Evolutionary conservation across 805 yeast species (phyloP).

Genomic region (Hermanozyma aechmeae): DNA sequence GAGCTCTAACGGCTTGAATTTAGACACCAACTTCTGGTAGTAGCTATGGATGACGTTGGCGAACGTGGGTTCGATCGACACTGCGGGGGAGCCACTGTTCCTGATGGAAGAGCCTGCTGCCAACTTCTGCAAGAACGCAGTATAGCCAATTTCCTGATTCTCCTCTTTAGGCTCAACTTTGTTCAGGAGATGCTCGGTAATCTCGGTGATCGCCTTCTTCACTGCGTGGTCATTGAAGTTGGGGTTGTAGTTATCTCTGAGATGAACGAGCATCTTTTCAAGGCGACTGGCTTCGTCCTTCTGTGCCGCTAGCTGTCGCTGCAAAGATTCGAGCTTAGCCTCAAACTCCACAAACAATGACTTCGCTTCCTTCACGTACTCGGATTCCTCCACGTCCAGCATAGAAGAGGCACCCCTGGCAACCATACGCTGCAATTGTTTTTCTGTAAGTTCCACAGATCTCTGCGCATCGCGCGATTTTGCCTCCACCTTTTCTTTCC

Average conservation of each 20-base stretch:
- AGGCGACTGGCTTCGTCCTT: conserved; percentile 19
- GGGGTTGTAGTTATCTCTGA: conserved; percentile 61
- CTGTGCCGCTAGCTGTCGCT: conserved; percentile 1
- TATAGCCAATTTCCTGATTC: not conserved
- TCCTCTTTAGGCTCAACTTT: conserved; percentile 10
- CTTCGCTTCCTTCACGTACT: too few species aligned
- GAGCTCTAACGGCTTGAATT: too few species aligned
- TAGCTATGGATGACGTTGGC: conserved; percentile 18
- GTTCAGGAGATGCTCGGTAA: conserved; percentile 39
- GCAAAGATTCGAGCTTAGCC: conserved; percentile 7
- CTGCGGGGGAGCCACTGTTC: too few species aligned
- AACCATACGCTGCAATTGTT: too few species aligned
- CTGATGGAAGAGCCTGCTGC: too few species aligned
- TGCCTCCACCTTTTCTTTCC: conserved; percentile 7
- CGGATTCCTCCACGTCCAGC: too few species aligned
- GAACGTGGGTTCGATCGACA: conserved; percentile 15
- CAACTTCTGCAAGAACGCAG: too few species aligned
- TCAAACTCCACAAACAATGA: conserved; percentile 12
- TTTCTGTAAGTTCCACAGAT: too few species aligned
- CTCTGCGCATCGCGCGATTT: too few species aligned
- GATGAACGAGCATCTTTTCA: conserved; percentile 37
- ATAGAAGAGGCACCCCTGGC: too few species aligned
- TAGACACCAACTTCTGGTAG: conserved; percentile 2
- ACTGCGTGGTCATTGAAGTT: conserved; percentile 85
- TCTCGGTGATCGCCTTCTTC: conserved; percentile 54